These are phyloP conservation scores for Serendipita sp. DNA, from an alignment of 768 basidiomycete species.

Conservation along the genomic window DNA sequence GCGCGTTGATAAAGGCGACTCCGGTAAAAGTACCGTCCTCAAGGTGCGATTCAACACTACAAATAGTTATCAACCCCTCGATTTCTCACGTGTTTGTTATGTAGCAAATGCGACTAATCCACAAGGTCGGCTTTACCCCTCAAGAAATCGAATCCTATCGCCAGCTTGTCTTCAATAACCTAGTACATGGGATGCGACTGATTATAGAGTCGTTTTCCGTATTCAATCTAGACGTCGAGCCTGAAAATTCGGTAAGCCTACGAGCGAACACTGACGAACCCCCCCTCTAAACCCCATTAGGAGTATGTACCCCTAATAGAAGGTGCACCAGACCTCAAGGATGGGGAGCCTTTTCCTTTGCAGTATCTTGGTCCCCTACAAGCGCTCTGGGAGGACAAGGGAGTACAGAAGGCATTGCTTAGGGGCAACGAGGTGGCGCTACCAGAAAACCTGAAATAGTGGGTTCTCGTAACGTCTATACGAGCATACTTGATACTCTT, in stretches of 20 bases:
- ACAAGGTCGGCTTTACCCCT: constrained; percentile 63
- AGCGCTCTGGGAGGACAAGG: constrained; percentile 59
- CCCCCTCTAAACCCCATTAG: constrained; percentile 8
- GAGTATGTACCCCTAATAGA: constrained; percentile 46
- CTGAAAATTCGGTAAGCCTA: constrained; percentile 30
- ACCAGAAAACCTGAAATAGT: constrained; percentile 74
- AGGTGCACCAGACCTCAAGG: constrained; percentile 50
- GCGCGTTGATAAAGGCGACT: constrained; percentile 28
- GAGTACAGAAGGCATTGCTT: constrained; percentile 56
- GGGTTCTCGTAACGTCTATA: background rate
- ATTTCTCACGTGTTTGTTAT: background rate
- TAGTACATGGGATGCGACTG: constrained; percentile 69
- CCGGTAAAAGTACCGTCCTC: constrained; percentile 82
- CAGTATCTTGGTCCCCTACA: constrained; percentile 50
- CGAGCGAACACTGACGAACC: background rate
- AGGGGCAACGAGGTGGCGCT: constrained; percentile 82
- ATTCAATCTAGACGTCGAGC: constrained; percentile 58
- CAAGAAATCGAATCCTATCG: constrained; percentile 79
- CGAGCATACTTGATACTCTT: background rate
- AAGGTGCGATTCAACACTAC: constrained; percentile 33
- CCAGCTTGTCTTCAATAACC: constrained; percentile 83
- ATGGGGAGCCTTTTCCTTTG: constrained; percentile 64
- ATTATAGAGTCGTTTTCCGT: constrained; percentile 82
- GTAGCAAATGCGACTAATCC: constrained; percentile 95
- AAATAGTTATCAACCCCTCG: too few species aligned